A percentile compares a stretch with the other conserved stretches of the same genome.
phyloP scores from a whole-genome alignment of 768 basidiomycete species.

The Kwoniella dejecticola region DNA sequence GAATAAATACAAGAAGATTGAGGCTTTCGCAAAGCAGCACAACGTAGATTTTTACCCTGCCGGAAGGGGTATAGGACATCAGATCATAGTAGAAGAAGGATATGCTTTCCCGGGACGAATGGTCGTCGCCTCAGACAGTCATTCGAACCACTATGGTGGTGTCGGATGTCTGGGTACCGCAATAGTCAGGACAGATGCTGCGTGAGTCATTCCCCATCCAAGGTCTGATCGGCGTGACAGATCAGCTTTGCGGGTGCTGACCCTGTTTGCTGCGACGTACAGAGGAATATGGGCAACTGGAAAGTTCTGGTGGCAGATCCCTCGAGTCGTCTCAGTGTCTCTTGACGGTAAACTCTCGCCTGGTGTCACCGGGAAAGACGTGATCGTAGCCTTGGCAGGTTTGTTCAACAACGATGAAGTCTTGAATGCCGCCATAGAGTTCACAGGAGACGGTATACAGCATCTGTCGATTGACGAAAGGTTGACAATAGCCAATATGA shows the following conservation, averaged over 20 bases:
- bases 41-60: constrained; percentile 94
- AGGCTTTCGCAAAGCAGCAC: constrained; percentile 81
- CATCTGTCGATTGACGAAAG: constrained; percentile 84
- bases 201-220: constrained; percentile 24
- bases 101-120: constrained; percentile 95
- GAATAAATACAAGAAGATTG: constrained; percentile 86
- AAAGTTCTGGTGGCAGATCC: constrained; percentile 99
- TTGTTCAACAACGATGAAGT: constrained; percentile 96
- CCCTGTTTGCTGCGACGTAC: background rate
- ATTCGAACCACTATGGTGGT: constrained; percentile 99
- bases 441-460: constrained; percentile 82
- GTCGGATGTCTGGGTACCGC: constrained; percentile 97
- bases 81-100: constrained; percentile 95
- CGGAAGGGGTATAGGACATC: constrained; percentile 96
- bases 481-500: constrained; percentile 98
- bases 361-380: constrained; percentile 96
- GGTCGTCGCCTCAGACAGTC: constrained; percentile 94
- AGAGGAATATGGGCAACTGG: constrained; percentile 92
- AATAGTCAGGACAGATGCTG: constrained; percentile 73
- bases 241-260: too few species aligned
- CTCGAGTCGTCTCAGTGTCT: constrained; percentile 93
- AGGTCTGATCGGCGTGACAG: too few species aligned
- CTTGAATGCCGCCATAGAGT: constrained; percentile 94
- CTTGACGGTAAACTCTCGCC: constrained; percentile 75
- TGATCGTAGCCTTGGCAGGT: constrained; percentile 94